Conservation (phyloP, 495 filamentous ascomycete genomes). For the Tetracladium marchalianum region DNA sequence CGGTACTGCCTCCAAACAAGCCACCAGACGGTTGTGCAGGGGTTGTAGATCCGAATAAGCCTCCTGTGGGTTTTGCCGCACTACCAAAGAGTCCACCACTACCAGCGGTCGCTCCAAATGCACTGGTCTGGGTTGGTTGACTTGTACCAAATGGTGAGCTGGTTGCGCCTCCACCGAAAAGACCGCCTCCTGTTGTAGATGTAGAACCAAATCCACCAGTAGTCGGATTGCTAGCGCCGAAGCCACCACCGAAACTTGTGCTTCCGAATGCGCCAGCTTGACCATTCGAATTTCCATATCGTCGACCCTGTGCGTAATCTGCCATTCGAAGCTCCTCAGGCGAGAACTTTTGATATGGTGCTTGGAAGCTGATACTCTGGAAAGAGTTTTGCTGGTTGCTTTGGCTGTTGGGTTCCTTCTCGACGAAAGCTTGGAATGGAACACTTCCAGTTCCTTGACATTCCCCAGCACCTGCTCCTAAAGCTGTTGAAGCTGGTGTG, state of each 20-base stretch:
- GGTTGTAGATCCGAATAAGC: slow-evolving; percentile 45
- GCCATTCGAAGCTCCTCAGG: slow-evolving; percentile 82
- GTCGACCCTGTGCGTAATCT: slow-evolving; percentile 82
- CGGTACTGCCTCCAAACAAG: slow-evolving; percentile 22
- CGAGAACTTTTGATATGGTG: slow-evolving; percentile 78
- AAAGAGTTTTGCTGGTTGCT: slow-evolving; percentile 56
- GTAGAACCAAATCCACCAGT: slow-evolving; percentile 31
- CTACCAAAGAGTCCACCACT: slow-evolving; percentile 36
- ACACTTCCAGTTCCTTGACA: slow-evolving; percentile 61
- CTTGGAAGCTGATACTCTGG: slow-evolving; percentile 82
- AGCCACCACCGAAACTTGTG: slow-evolving; percentile 47
- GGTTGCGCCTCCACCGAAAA: slow-evolving; percentile 43
- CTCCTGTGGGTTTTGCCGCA: slow-evolving; percentile 26
- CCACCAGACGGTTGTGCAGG: slow-evolving; percentile 22
- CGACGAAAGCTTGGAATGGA: slow-evolving; percentile 63
- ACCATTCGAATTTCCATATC: slow-evolving; percentile 69
- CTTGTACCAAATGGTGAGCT: slow-evolving; percentile 43
- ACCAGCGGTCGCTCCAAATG: slow-evolving; percentile 29
- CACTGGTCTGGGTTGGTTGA: slow-evolving; percentile 27
- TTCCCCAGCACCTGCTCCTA: slow-evolving; percentile 31
- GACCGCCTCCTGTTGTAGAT: slow-evolving; percentile 27
- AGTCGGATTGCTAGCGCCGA: slow-evolving; percentile 29
- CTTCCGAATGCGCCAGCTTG: slow-evolving; percentile 76
- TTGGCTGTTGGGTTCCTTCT: slow-evolving; percentile 60
- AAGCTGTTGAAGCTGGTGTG: slow-evolving; percentile 25